Percentiles rank a stretch among this genome's conserved stretches.
These are phyloP conservation scores for Solanum paucissectum DNA, from an alignment of 257 asterid genomes.

Conservation along the genomic window DNA sequence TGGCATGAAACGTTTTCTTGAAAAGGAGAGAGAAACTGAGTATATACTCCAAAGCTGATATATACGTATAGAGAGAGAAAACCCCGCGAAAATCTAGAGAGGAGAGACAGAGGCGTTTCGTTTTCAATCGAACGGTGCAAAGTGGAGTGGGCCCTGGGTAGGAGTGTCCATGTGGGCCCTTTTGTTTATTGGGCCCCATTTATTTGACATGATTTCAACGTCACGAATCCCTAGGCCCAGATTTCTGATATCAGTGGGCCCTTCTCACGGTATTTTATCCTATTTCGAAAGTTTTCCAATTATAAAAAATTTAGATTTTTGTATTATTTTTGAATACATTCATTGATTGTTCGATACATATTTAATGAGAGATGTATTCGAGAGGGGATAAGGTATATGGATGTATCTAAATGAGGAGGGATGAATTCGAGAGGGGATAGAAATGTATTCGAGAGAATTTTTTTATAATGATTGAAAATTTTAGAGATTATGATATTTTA, in stretches of 20 bases:
- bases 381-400: too few relatives aligned
- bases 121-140: slow-evolving; percentile 29
- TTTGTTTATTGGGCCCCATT: neutral
- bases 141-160: slow-evolving; percentile 9
- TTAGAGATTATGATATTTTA: accelerated
- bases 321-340: too few relatives aligned
- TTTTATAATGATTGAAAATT: too few relatives aligned
- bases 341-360: too few relatives aligned
- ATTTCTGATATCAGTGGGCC: neutral
- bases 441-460: neutral
- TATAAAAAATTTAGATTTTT: too few relatives aligned
- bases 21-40: slow-evolving; percentile 20
- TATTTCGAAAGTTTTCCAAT: accelerated
- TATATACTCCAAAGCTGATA: neutral
- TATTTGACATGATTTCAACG: slow-evolving; percentile 12
- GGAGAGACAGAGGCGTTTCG: slow-evolving; percentile 11
- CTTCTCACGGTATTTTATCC: neutral
- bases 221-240: slow-evolving; percentile 35
- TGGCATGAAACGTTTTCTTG: slow-evolving; percentile 17
- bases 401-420: neutral
- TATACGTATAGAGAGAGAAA: slow-evolving; percentile 13
- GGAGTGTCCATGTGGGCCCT: slow-evolving; percentile 5
- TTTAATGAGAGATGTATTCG: neutral
- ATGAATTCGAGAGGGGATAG: too few relatives aligned
- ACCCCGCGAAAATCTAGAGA: slow-evolving; percentile 21